Conservation (phyloP, 768 basidiomycete species). For the Peribolospora baueri region DNA sequence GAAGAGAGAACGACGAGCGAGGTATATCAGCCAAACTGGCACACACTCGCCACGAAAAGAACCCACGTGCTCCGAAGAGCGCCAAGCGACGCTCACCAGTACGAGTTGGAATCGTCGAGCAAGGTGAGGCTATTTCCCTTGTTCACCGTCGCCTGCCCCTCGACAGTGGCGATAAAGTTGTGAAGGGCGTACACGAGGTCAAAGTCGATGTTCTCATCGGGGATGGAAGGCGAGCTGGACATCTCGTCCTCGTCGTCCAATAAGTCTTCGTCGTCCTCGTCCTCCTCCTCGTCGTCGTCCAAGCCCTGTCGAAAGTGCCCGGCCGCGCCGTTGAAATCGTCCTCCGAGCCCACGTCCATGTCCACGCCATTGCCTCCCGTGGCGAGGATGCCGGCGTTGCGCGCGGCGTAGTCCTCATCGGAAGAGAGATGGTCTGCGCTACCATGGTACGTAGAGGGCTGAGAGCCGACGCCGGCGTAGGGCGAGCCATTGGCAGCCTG, state of each 20-base stretch:
- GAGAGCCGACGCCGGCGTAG: too few relatives aligned
- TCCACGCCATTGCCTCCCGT: too few relatives aligned
- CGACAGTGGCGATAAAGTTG: conserved; percentile 90
- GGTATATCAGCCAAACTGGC: too few relatives aligned
- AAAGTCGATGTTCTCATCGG: conserved; percentile 44
- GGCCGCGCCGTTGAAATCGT: neutral
- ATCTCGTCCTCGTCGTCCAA: neutral
- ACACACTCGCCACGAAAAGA: too few relatives aligned
- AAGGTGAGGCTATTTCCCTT: conserved; percentile 90
- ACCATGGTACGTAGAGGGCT: too few relatives aligned
- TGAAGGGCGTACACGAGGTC: conserved; percentile 81
- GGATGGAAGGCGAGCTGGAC: conserved; percentile 5
- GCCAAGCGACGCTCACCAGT: conserved; percentile 32
- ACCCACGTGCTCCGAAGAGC: too few relatives aligned
- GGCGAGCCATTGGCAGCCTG: too few relatives aligned
- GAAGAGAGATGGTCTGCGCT: too few relatives aligned
- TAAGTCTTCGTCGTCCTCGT: neutral
- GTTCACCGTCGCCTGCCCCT: conserved; percentile 94
- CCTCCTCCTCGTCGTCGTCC: neutral
- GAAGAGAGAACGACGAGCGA: too few relatives aligned
- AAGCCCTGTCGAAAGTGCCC: neutral
- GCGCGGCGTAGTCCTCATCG: too few relatives aligned
- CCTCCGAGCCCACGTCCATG: neutral
- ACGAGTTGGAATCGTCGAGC: conserved; percentile 95
- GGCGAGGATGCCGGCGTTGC: too few relatives aligned